Evolutionary conservation across 2,329 filamentous ascomycete species (phyloP), one percentile per base, ranked within the genome.

Genomic region (Alternaria sp.): DNA sequence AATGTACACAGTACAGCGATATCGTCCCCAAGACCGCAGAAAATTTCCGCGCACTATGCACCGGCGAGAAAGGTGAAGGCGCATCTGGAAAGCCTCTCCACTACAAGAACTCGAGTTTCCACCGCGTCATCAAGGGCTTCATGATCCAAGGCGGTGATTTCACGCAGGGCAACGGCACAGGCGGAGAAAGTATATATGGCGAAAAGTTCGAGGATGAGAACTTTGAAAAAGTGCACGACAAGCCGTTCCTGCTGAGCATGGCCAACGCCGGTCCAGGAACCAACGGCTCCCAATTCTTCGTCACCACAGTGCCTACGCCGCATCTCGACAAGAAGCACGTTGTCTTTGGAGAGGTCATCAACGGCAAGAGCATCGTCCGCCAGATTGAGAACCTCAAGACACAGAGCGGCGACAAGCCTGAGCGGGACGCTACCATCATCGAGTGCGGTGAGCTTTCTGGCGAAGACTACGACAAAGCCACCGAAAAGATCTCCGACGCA

Each of bases 81-180:
- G 91, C 92, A 77, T 81, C 87, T 30, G 94, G 93, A 78, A 94
- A 94, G 82, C 91, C 90, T 46, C 86, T 99, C 54, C 91, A 92
- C 84, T 99, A 93, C 88, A 97, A 97, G 85, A 87, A 92, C 70
- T 96, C 92, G 62, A 84, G 83, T 71, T 98, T 99, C 85, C 94
- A 99, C 84, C 91, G 94, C 52, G 91, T 99, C 66, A 99, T 99
- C 84, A 97, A 97, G 85, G 88, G 92, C 74, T 99, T 99, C 82
- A 98, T 99, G 94, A 95, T 97, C 75, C 91, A 97, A 83, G 94
- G 95, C 76, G 94, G 95, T 81, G 95, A 98, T 80, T 99, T 99
- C 80, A 99, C 94, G 49, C 89, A 88, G 56, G 93, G 93, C 78
- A 94, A 98, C 78, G 95, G 94, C 67, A 98, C 94, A 26, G 94